Percentiles rank a stretch among this genome's conserved stretches.
These are phyloP conservation scores for Aspergillus piperis DNA, from an alignment of 2,329 filamentous ascomycete genomes.

Conservation along the genomic window DNA sequence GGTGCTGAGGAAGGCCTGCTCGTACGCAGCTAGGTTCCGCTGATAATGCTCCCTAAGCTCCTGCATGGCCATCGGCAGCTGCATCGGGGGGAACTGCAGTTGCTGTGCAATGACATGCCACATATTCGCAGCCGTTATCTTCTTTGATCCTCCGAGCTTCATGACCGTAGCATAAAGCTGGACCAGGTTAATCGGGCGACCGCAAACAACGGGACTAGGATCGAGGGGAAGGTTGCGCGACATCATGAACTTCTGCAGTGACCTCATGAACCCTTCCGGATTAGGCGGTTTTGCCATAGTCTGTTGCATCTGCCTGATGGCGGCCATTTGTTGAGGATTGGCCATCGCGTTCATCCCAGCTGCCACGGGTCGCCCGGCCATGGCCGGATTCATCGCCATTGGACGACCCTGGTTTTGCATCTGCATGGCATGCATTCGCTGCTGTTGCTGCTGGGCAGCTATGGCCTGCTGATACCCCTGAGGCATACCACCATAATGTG, in stretches of 20 bases:
- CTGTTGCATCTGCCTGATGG: conserved; percentile 53
- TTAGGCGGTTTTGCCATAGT: conserved; percentile 44
- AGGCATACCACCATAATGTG: conserved; percentile 54
- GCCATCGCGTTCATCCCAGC: conserved; percentile 41
- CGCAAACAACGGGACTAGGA: conserved; percentile 69
- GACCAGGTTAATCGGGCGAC: conserved; percentile 72
- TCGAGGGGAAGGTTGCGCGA: conserved; percentile 73
- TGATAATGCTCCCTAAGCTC: conserved; percentile 75
- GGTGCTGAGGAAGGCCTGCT: conserved; percentile 53
- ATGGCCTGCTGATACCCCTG: conserved; percentile 59
- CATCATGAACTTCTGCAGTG: conserved; percentile 75
- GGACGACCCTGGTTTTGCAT: conserved; percentile 75
- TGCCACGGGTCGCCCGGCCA: conserved; percentile 37
- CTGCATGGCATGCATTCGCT: conserved; percentile 75
- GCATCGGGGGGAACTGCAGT: conserved; percentile 61
- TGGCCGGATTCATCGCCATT: conserved; percentile 46
- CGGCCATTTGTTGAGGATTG: conserved; percentile 45
- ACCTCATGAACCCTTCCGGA: conserved; percentile 73
- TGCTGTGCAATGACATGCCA: conserved; percentile 74
- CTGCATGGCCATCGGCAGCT: conserved; percentile 66
- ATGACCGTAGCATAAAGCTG: conserved; percentile 76
- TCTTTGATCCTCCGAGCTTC: conserved; percentile 75
- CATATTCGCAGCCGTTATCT: conserved; percentile 66
- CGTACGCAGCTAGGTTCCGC: conserved; percentile 73
- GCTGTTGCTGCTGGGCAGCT: conserved; percentile 66